Evolutionary conservation across 73 alveolate genomes (phyloP), one percentile per base, ranked within the genome.

Genomic region (Blepharisma japonicum): DNA sequence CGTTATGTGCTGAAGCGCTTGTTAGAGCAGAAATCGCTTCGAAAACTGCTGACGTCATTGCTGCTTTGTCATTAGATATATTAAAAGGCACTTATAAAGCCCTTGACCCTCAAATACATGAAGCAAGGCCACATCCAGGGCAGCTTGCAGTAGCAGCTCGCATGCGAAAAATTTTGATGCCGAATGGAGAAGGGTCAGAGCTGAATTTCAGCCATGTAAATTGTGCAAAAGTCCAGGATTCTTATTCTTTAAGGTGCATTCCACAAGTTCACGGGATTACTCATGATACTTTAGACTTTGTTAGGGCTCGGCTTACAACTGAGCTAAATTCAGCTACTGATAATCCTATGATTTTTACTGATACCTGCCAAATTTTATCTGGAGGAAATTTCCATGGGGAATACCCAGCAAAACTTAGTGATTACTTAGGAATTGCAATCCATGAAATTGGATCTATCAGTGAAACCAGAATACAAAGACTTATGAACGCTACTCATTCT

Each of bases 361-460:
- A 86, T 27, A 54, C 11, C 4, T 32, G 68, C 53, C 77, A 70
- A 39, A 82, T 85, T 20, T 51, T 54, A 23, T 61, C 85, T 76
- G 94, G 94, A 20, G 94, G 91, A 14, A 86, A 86, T 83, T 86
- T 86, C 82, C 94, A 84, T 84, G 94, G 90, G 39, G 94, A 86
- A 55, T 86, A 82, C 79, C 83, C 89, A 54, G 94, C 91, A 7
- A 77, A 82, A 39, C 47, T 74, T 23, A 68, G 79, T 7, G 94
- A 86, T 83, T 55, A 50, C 4, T 53, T 81, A 38, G 88, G 83
- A 48, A 50, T 81, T 48, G 61, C 70, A 21, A 53, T 68, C 18
- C 83, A 81, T 81, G 88, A 81, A 42, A 27, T 81, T 1, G 88
- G 84, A 5, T 68, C 83, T 77, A 68, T 72, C 6, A 83, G 80